A percentile compares a stretch with the other conserved stretches of the same genome.
These are phyloP conservation scores for Glutinoglossum americanum DNA, from an alignment of 495 filamentous ascomycete species.

Conservation along the genomic window DNA sequence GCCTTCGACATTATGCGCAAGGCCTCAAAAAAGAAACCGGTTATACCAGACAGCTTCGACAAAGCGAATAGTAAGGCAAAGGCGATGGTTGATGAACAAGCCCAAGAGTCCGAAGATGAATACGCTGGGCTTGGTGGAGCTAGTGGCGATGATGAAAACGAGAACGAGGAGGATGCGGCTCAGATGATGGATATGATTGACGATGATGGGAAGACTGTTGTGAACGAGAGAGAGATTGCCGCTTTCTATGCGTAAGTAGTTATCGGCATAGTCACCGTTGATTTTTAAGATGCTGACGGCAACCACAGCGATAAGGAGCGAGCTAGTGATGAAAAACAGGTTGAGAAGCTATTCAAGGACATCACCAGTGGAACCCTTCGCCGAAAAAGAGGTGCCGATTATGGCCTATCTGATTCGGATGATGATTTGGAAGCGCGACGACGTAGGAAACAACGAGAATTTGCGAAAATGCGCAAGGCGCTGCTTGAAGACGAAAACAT, in stretches of 20 bases:
- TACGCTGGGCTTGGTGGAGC: conserved; percentile 85
- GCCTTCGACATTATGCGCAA: conserved; percentile 65
- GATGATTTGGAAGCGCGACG: conserved; percentile 60
- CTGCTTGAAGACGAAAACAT: conserved; percentile 80
- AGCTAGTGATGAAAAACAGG: conserved; percentile 54
- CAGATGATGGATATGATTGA: conserved; percentile 75
- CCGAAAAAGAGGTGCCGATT: conserved; percentile 49
- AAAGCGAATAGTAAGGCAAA: conserved; percentile 77
- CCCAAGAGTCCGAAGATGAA: conserved; percentile 95
- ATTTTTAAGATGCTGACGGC: background rate
- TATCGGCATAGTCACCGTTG: conserved; percentile 8
- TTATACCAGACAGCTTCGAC: conserved; percentile 33
- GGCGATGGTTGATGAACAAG: conserved; percentile 76
- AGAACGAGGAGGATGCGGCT: conserved; percentile 41
- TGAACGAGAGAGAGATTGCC: conserved; percentile 60
- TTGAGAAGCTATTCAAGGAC: conserved; percentile 78
- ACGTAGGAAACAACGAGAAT: conserved; percentile 65
- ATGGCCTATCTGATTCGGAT: conserved; percentile 70
- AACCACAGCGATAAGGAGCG: conserved; percentile 37
- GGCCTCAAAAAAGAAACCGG: conserved; percentile 33
- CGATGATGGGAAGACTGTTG: conserved; percentile 45
- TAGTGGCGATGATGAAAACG: conserved; percentile 65
- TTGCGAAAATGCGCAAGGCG: conserved; percentile 78
- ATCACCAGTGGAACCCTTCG: conserved; percentile 72
- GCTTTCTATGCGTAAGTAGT: conserved; percentile 72